Evolutionary conservation across 2,329 filamentous ascomycete genomes (phyloP), one percentile per base, ranked within the genome.

Genomic region (Fusarium ramigenum): DNA sequence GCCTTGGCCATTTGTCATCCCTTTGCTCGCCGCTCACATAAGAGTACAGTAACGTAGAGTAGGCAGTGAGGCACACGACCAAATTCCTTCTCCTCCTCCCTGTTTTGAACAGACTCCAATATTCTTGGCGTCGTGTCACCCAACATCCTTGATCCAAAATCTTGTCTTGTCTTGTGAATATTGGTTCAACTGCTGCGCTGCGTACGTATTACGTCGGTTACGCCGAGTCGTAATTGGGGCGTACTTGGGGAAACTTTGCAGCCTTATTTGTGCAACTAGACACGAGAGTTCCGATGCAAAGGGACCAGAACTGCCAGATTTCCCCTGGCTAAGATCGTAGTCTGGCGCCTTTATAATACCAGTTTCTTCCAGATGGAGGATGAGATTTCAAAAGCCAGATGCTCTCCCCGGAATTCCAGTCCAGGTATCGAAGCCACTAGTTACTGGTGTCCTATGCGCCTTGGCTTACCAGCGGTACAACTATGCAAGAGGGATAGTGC

Each of bases 171-270:
- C 52, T 64, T 59, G 52, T 43, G 40, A 59, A 59, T 70, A 59
- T 70, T 60, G 66, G 19, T 23, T 43, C 52, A 28, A 32, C 43
- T 39, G 37, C 18, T 39, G 7, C 7, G 5, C 52, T 39, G 15
- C 52, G 52, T 59, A 60, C 52, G 66, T 60, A 70, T 46, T 32
- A 65, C 66, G 16, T 70, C 66, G 66, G 66, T 60, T 69, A 60
- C 53, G 46, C 66, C 60, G 66, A 40, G 46, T 56, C 42, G 66
- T 40, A 50, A 60, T 54, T 69, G 66, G 52, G 59, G 36, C 37
- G 52, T 39, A n/a, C 49, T 36, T 40, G 37, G 37, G 56, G 21
- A 40, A 39, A 40, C 34, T 28, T 69, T 52, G n/a, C 36, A 70
- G 66, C 66, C 66, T 69, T 69, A 44, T 43, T n/a, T 53, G 66